phyloP scores from a whole-genome alignment of 805 yeast genomes.

The Candida qinlingensis region DNA sequence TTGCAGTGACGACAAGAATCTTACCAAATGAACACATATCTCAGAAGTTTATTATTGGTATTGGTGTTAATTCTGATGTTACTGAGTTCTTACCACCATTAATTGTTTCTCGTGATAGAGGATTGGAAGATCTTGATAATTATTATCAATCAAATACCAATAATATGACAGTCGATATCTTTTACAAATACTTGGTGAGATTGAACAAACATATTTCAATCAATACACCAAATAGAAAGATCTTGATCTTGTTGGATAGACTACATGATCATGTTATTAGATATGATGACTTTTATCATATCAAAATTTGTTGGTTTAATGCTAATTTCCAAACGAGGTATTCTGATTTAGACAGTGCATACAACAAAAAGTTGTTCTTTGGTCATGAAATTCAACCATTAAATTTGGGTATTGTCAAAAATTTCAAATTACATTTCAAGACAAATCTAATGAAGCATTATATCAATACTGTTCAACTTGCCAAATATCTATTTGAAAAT shows the following conservation, averaged over 20 bases:
- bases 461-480: conserved; percentile 1
- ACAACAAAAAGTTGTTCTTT: background rate
- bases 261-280: conserved; percentile 33
- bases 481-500: background rate
- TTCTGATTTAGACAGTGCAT: conserved; percentile 12
- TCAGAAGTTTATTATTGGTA: conserved; percentile 12
- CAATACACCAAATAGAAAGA: conserved; percentile 15
- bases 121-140: conserved; percentile 2
- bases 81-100: conserved; percentile 17
- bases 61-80: conserved; percentile 19
- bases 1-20: conserved; percentile 21
- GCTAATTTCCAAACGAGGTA: conserved; percentile 10
- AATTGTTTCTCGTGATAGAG: conserved; percentile 7
- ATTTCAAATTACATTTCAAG: conserved; percentile 27
- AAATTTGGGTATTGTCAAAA: conserved; percentile 29
- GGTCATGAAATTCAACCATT: conserved; percentile 26
- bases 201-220: conserved; percentile 10
- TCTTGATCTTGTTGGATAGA: conserved; percentile 29
- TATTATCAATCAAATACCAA: conserved; percentile 15
- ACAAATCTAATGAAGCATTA: conserved; percentile 14
- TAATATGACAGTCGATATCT: conserved; percentile 19
- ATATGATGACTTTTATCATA: conserved; percentile 22
- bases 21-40: conserved; percentile 12
- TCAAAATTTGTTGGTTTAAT: conserved; percentile 26
- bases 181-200: conserved; percentile 15